Base-by-base conservation (phyloP, 768 basidiomycete species). In the Termitomyces sp. region DNA sequence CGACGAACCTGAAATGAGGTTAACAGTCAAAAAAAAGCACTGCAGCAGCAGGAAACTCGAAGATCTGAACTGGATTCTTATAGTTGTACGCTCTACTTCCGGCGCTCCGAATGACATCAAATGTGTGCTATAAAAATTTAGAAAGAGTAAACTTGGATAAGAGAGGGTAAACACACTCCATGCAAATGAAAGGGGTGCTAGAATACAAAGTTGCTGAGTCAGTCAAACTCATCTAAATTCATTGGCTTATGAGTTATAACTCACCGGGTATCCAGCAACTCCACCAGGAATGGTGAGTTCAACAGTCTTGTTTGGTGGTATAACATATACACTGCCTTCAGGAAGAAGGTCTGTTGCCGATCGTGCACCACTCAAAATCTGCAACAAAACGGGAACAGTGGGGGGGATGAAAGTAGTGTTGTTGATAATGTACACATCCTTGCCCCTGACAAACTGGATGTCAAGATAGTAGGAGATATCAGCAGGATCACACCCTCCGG, bases 251-350 rank as follows among this genome's bases (percentile, higher is more conserved):
- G 7, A 30, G 30, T 30, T 30, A 14, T 9, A 13, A 60, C 66
- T 26, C 48, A 69, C 66, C 49, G 67, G 76, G 65, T 57, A 72
- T 26, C 69, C 72, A n/a, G 48, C 22, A 5, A 63, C 46, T 35
- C 68, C 69, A 52, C 73, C 73, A 8, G 74, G 69, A 41, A 81
- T 67, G 10, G 70, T 71, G 7, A 83, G 38, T 57, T 84, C 80
- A 51, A 84, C 70, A 26, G 74, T 70, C 51, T 76, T 70, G 63
- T 81, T 78, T 2, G 62, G 54, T 0, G 79, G 78, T 8, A 84
- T 62, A 11, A 66, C 60, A 56, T 74, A 80, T 3, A 81, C 70
- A 20, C 71, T 70, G 11, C 77, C 78, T 1, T 66, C 38, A 0
- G 74, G 70, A 2, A 76, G 68, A 26, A 82, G 62, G 13, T 45